Conservation (phyloP, 768 basidiomycete genomes). For the Podaxis mareebaensis region DNA sequence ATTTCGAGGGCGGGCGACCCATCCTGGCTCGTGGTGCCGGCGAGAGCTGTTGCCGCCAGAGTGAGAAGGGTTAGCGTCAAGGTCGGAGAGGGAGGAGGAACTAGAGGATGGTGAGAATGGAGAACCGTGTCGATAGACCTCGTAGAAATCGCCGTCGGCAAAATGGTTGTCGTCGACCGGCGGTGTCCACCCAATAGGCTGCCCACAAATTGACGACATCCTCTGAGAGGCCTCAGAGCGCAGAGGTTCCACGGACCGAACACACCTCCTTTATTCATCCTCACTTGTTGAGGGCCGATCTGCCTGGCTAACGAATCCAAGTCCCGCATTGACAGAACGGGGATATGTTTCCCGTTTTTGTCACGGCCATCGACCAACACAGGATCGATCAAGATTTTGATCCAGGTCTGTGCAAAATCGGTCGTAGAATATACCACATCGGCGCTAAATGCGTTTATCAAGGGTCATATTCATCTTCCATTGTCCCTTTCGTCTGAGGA, state of each 20-base stretch:
- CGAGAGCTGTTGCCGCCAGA: conserved; percentile 32
- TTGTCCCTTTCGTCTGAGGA: too few species aligned
- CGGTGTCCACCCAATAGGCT: conserved; percentile 31
- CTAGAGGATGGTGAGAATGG: conserved; percentile 19
- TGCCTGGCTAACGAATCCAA: too few species aligned
- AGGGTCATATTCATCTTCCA: not conserved
- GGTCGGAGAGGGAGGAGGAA: conserved; percentile 17
- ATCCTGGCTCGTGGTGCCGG: conserved; percentile 46
- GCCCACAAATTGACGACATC: conserved; percentile 9
- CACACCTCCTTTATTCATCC: conserved; percentile 1
- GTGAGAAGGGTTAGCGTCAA: conserved; percentile 17
- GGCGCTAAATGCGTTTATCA: not conserved
- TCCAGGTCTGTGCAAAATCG: not conserved
- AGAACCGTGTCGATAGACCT: not conserved
- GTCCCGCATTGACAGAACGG: not conserved
- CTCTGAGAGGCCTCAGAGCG: not conserved
- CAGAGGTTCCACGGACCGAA: not conserved
- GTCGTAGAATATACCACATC: not conserved
- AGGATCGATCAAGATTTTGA: not conserved
- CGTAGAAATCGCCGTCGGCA: conserved; percentile 28
- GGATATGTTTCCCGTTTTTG: not conserved
- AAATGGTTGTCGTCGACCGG: conserved; percentile 28
- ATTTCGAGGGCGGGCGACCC: conserved; percentile 69
- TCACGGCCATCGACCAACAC: not conserved
- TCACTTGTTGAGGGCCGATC: not conserved